phyloP scores from a whole-genome alignment of 441 rosid species.

The Erysimum pusillum region DNA sequence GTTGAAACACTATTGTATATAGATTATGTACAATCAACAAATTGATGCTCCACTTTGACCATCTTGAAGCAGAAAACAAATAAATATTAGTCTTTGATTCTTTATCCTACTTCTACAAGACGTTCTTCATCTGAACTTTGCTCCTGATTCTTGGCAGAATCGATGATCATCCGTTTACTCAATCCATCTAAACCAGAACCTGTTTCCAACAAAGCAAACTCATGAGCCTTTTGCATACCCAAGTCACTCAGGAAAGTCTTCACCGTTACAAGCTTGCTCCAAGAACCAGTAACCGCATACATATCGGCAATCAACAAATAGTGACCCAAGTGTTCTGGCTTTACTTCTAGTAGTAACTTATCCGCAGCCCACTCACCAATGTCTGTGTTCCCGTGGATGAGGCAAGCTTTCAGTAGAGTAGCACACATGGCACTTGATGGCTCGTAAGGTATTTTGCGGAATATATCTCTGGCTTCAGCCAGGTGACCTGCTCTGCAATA shows the following conservation, averaged over 20 bases:
- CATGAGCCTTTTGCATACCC: constrained; percentile 64
- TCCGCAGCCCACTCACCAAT: constrained; percentile 86
- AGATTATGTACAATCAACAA: constrained; percentile 26
- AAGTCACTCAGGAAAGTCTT: constrained; percentile 63
- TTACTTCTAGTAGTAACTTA: constrained; percentile 60
- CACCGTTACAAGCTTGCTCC: constrained; percentile 65
- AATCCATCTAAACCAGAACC: constrained; percentile 58
- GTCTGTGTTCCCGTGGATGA: constrained; percentile 55
- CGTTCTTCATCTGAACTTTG: constrained; percentile 52
- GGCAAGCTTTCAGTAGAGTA: constrained; percentile 74
- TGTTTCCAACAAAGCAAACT: constrained; percentile 61
- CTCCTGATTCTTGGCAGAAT: constrained; percentile 41
- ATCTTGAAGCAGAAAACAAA: neutral
- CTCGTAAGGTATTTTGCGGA: constrained; percentile 55
- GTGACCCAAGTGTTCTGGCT: constrained; percentile 64
- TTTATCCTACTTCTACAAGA: constrained; percentile 51
- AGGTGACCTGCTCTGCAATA: constrained; percentile 77
- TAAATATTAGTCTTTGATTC: neutral
- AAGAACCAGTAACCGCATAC: constrained; percentile 65
- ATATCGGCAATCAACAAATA: constrained; percentile 66
- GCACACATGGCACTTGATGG: constrained; percentile 78
- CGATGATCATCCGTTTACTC: constrained; percentile 57
- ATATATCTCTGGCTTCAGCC: constrained; percentile 59
- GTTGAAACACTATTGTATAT: constrained; percentile 8
- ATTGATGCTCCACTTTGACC: neutral